Conservation (phyloP, 352 stramenopile genomes). For the Phytophthora palmivora region DNA sequence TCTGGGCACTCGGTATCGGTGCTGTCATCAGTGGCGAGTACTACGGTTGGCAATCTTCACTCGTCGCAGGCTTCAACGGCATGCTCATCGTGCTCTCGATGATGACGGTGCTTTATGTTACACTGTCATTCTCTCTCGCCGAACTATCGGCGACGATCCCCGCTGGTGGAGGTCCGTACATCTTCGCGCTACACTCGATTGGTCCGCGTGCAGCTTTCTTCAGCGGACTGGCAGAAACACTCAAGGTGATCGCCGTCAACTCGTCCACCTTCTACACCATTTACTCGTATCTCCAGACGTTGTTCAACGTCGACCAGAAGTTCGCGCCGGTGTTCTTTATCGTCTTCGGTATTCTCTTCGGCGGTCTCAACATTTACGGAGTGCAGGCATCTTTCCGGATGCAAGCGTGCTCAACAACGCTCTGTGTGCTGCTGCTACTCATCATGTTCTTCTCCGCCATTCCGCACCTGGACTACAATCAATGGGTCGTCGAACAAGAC, state of each 20-base stretch:
- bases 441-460: slow-evolving; percentile 64
- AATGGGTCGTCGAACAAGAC: slow-evolving; percentile 58
- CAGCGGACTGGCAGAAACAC: slow-evolving; percentile 49
- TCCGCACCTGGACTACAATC: slow-evolving; percentile 57
- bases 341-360: slow-evolving; percentile 60
- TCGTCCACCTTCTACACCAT: slow-evolving; percentile 54
- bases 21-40: slow-evolving; percentile 49
- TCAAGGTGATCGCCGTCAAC: slow-evolving; percentile 70
- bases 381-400: slow-evolving; percentile 68
- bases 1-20: slow-evolving; percentile 65
- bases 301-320: slow-evolving; percentile 46
- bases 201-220: slow-evolving; percentile 44
- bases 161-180: slow-evolving; percentile 61
- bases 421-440: slow-evolving; percentile 54
- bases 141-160: slow-evolving; percentile 66
- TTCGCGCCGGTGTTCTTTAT: slow-evolving; percentile 56
- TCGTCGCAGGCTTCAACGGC: slow-evolving; percentile 61
- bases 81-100: slow-evolving; percentile 64
- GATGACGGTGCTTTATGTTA: slow-evolving; percentile 65
- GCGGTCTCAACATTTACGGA: slow-evolving; percentile 55
- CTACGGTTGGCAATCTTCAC: slow-evolving; percentile 69
- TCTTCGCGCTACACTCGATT: slow-evolving; percentile 64
- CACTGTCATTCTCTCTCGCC: slow-evolving; percentile 71
- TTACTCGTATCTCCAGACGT: slow-evolving; percentile 49
- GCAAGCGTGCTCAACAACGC: slow-evolving; percentile 53